A percentile compares a stretch with the other conserved stretches of the same genome.
Conservation (phyloP, 495 filamentous ascomycete genomes). For the Opeltia flavorubescens region DNA sequence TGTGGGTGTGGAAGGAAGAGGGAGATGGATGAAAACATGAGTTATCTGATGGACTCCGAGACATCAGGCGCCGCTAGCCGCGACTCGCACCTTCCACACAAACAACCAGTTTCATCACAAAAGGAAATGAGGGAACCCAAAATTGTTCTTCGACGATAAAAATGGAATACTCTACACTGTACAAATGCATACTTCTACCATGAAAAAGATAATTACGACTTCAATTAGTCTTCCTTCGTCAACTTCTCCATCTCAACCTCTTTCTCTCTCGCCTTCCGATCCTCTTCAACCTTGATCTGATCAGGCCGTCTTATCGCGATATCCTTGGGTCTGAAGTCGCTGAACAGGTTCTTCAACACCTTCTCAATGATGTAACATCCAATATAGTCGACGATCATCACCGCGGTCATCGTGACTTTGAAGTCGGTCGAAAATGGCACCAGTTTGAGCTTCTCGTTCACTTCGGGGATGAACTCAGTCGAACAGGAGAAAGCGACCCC, state of each 20-base stretch:
- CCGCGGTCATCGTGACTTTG: slow-evolving; percentile 66
- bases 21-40: background rate
- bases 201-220: background rate
- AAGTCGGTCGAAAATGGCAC: slow-evolving; percentile 89
- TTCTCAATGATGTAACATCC: slow-evolving; percentile 86
- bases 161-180: background rate
- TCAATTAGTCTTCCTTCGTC: background rate
- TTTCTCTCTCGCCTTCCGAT: slow-evolving; percentile 48
- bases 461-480: slow-evolving; percentile 87
- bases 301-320: slow-evolving; percentile 78
- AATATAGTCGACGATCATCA: slow-evolving; percentile 81
- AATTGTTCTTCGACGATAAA: background rate
- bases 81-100: no score
- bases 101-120: background rate
- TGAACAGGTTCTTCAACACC: slow-evolving; percentile 71
- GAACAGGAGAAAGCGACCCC: slow-evolving; percentile 90
- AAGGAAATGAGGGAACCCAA: no score
- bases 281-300: slow-evolving; percentile 66
- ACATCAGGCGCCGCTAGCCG: no score
- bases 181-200: background rate
- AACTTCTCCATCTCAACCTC: slow-evolving; percentile 38
- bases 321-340: slow-evolving; percentile 86
- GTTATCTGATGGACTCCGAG: background rate
- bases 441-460: slow-evolving; percentile 84
- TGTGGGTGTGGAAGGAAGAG: background rate